A percentile compares a stretch with the other conserved stretches of the same genome.
Evolutionary conservation across 306 rosid genomes (phyloP).

Genomic region (Ceratonia siliqua): DNA sequence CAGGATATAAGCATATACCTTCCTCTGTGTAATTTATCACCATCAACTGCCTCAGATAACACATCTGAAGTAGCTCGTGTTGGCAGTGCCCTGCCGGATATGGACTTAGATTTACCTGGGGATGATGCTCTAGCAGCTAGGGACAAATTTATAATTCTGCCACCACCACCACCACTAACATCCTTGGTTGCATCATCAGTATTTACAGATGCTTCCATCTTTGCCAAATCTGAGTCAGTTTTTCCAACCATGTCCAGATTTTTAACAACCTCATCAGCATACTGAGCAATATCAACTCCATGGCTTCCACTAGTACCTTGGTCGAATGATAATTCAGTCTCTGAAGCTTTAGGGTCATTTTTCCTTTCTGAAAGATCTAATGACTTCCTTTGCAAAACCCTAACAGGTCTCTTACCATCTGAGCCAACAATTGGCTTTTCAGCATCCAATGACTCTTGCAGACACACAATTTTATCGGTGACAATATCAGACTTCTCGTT

Average conservation of each 20-base stretch:
- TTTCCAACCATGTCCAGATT: conserved; percentile 44
- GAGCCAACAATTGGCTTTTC: conserved; percentile 40
- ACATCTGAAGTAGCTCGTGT: conserved; percentile 61
- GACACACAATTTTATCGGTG: conserved; percentile 39
- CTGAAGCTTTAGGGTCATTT: conserved; percentile 32
- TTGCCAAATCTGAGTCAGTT: conserved; percentile 41
- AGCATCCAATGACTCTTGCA: conserved; percentile 39
- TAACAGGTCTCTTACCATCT: conserved; percentile 31
- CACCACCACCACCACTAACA: conserved; percentile 49
- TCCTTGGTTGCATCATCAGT: conserved; percentile 60
- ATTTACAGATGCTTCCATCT: conserved; percentile 47
- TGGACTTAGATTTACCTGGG: conserved; percentile 61
- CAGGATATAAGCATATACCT: conserved; percentile 52
- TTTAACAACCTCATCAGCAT: conserved; percentile 49
- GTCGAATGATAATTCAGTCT: conserved; percentile 34
- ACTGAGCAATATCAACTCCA: conserved; percentile 41
- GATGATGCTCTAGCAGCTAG: conserved; percentile 54
- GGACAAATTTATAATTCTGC: conserved; percentile 75
- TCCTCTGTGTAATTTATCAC: conserved; percentile 63
- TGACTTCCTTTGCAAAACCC: conserved; percentile 31
- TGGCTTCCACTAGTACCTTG: conserved; percentile 39
- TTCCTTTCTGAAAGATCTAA: conserved; percentile 39
- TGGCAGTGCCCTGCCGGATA: conserved; percentile 51
- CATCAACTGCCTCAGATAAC: conserved; percentile 51
- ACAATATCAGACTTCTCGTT: conserved; percentile 39